Evolutionary conservation across 2,329 filamentous ascomycete species (phyloP).

Genomic region (Drechmeria coniospora): DNA sequence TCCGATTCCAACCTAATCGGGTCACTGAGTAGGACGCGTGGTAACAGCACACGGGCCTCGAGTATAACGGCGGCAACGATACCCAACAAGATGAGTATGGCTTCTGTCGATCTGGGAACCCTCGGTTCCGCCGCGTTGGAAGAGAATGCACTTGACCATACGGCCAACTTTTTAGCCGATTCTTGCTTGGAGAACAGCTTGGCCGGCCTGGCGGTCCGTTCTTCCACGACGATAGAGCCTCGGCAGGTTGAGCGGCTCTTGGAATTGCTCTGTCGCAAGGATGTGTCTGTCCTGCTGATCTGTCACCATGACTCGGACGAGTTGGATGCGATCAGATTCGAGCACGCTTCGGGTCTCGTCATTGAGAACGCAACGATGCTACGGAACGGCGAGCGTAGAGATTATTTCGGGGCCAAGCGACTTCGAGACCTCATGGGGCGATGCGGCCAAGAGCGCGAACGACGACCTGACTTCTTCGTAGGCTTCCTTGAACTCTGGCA

Average conservation of each 20-base stretch:
- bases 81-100: not conserved
- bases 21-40: no score
- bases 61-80: not conserved
- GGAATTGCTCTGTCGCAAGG: constrained; percentile 1
- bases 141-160: not conserved
- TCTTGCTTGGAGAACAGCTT: not conserved
- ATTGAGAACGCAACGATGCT: constrained; percentile 26
- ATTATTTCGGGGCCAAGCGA: constrained; percentile 24
- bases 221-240: constrained; percentile 1
- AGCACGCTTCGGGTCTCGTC: constrained; percentile 20
- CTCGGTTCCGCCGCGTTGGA: constrained; percentile 1
- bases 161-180: not conserved
- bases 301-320: constrained; percentile 8
- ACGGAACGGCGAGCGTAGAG: constrained; percentile 21
- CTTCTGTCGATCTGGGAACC: constrained; percentile 1
- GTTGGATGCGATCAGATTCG: constrained; percentile 13
- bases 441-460: constrained; percentile 14
- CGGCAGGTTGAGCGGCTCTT: constrained; percentile 2
- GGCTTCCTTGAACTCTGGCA: constrained; percentile 21
- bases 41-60: not conserved
- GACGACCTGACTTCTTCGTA: constrained; percentile 19
- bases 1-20: no score
- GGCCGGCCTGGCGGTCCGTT: constrained; percentile 3
- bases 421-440: constrained; percentile 16
- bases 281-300: constrained; percentile 8